Evolutionary conservation across 108 stramenopile species (phyloP).

Genomic region (Chaetoceros muelleri): DNA sequence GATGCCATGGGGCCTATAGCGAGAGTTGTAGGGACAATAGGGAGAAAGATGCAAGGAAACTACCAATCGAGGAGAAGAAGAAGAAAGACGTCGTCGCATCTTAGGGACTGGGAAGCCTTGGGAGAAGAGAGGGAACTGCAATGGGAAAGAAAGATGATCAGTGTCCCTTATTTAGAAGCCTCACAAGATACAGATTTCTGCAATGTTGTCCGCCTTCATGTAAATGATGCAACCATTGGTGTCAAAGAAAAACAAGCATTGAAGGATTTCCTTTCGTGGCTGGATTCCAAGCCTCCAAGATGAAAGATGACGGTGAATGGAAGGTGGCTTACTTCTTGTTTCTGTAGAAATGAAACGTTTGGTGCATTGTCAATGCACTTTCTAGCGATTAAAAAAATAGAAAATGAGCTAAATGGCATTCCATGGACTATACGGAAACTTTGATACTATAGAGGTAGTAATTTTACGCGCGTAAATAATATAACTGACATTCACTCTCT

Average conservation of each 20-base stretch:
- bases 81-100: background rate
- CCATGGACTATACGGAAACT: no score
- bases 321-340: no score
- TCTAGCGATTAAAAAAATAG: no score
- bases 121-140: background rate
- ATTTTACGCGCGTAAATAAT: no score
- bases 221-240: background rate
- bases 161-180: background rate
- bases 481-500: no score
- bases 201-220: background rate
- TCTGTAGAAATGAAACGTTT: no score
- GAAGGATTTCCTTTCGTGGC: background rate
- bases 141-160: background rate
- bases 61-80: no score
- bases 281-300: background rate
- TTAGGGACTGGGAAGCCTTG: background rate
- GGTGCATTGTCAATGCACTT: no score
- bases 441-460: no score
- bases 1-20: constrained; percentile 17
- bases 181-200: background rate
- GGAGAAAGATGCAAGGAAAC: background rate
- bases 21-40: background rate
- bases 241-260: background rate
- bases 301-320: no score
- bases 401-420: no score